phyloP scores from a whole-genome alignment of 2,329 filamentous ascomycete species.

The Aspergillus eucalypticola region DNA sequence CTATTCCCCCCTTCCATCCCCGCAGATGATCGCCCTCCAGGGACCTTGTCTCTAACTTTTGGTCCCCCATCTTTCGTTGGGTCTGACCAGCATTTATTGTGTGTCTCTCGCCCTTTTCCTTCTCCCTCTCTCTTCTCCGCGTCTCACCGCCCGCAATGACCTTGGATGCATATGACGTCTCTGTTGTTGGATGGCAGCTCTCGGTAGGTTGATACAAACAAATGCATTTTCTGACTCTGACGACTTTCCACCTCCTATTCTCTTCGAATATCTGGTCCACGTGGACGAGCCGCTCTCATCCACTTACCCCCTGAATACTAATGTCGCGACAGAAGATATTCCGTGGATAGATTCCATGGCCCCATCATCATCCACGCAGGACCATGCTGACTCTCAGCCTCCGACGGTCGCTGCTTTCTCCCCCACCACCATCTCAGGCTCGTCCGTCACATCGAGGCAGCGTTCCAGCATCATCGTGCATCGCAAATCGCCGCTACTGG shows the following conservation, averaged over 20 bases:
- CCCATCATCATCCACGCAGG: slow-evolving; percentile 41
- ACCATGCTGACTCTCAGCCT: slow-evolving; percentile 49
- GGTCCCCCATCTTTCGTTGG: slow-evolving; percentile 3
- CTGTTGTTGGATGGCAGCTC: slow-evolving; percentile 54
- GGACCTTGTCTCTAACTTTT: slow-evolving; percentile 9
- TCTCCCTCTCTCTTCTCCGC: slow-evolving; percentile 6
- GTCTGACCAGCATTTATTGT: neutral
- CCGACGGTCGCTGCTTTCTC: slow-evolving; percentile 90
- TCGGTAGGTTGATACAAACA: slow-evolving; percentile 41
- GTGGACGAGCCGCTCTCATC: neutral
- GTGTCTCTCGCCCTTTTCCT: slow-evolving; percentile 5
- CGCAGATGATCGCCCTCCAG: neutral
- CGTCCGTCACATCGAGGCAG: slow-evolving; percentile 69
- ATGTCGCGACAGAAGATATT: slow-evolving; percentile 42
- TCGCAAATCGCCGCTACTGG: slow-evolving; percentile 89
- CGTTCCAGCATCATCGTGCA: slow-evolving; percentile 92
- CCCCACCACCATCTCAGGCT: slow-evolving; percentile 72
- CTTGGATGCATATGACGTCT: slow-evolving; percentile 36
- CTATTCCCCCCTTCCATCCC: slow-evolving; percentile 2
- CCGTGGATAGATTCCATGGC: slow-evolving; percentile 59
- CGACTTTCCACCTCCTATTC: neutral
- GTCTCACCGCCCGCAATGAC: slow-evolving; percentile 33
- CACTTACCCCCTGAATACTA: slow-evolving; percentile 19
- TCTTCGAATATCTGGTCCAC: neutral
- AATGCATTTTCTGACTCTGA: neutral